phyloP scores from a whole-genome alignment of 75 land plant species.

The Picea sitchensis region DNA sequence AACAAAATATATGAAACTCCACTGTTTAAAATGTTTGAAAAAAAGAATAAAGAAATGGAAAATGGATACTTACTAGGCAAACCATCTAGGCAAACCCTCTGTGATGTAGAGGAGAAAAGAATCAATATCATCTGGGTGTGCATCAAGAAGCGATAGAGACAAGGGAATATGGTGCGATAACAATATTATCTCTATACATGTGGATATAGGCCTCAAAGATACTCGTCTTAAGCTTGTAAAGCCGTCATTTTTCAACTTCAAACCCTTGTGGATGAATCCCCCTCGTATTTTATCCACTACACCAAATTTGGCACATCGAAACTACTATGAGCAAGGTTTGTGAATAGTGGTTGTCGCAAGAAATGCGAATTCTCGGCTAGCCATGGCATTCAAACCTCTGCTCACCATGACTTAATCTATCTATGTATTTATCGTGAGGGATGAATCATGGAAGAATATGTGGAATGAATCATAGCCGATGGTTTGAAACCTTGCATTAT shows the following conservation, averaged over 20 bases:
- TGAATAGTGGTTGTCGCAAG: not conserved
- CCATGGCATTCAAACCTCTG: not conserved
- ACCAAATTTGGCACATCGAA: constrained; percentile 51
- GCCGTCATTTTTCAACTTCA: constrained; percentile 28
- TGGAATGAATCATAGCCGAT: too few species aligned
- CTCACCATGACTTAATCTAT: not conserved
- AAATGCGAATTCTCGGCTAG: not conserved
- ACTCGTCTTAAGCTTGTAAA: constrained; percentile 27
- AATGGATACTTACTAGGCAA: constrained; percentile 10
- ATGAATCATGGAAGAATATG: too few species aligned
- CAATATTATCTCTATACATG: constrained; percentile 58
- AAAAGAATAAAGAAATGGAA: too few species aligned
- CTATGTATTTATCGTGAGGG: too few species aligned
- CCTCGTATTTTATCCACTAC: constrained; percentile 59
- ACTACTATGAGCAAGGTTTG: not conserved
- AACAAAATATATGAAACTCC: too few species aligned
- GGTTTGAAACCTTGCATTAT: too few species aligned
- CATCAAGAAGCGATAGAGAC: constrained; percentile 17
- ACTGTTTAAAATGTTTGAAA: too few species aligned
- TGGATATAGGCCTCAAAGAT: constrained; percentile 41
- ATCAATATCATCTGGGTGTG: constrained; percentile 17
- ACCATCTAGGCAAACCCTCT: constrained; percentile 51
- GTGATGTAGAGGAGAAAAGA: constrained; percentile 38
- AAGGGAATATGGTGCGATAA: constrained; percentile 29
- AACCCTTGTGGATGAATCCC: constrained; percentile 65